Conservation (phyloP, 129 eudicot species). For the Chrysanthemum lavandulifolium region DNA sequence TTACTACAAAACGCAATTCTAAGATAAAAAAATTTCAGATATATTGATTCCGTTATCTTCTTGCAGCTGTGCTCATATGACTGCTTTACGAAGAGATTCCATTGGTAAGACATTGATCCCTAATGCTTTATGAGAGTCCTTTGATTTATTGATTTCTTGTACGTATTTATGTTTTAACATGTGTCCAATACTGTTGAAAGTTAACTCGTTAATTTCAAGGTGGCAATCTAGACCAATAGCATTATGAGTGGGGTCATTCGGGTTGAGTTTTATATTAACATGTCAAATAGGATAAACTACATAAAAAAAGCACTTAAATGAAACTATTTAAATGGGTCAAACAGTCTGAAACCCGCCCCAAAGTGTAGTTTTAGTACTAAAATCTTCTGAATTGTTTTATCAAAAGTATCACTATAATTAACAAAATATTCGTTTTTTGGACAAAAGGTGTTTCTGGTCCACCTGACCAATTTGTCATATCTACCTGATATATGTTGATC, state of each 20-base stretch:
- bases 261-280: too few relatives aligned
- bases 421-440: too few relatives aligned
- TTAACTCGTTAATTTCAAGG: neutral
- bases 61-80: constrained; percentile 94
- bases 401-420: too few relatives aligned
- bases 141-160: neutral
- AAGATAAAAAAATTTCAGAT: neutral
- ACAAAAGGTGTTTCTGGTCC: too few relatives aligned
- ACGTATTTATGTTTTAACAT: neutral
- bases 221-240: neutral
- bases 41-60: constrained; percentile 10
- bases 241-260: neutral
- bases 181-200: too few relatives aligned
- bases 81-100: constrained; percentile 88
- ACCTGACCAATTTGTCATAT: neutral
- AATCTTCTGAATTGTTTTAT: neutral
- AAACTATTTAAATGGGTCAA: neutral
- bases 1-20: neutral
- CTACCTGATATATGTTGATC: neutral
- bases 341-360: neutral
- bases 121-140: neutral
- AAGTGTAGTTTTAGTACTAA: neutral
- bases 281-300: too few relatives aligned
- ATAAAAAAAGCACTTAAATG: too few relatives aligned
- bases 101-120: constrained; percentile 55